Conservation (phyloP, 116 monocot species). For the Iris pallida region DNA sequence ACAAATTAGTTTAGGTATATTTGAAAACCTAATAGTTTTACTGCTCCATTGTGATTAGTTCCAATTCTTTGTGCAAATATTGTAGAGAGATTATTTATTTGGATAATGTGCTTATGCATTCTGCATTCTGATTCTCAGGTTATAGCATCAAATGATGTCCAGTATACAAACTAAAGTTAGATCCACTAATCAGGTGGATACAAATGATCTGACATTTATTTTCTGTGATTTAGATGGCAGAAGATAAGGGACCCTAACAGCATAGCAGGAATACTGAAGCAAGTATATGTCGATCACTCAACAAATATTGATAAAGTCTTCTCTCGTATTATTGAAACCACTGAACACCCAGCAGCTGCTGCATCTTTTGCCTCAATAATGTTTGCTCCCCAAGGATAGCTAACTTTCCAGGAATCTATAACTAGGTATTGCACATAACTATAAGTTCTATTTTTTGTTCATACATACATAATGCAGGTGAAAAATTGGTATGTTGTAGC, state of each 20-base stretch:
- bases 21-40: not conserved
- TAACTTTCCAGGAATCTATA: constrained; percentile 71
- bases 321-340: constrained; percentile 62
- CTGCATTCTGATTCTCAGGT: too few species aligned
- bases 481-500: too few species aligned
- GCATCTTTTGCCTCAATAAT: constrained; percentile 92
- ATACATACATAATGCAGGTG: too few species aligned
- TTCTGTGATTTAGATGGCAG: constrained; percentile 44
- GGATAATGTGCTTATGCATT: too few species aligned
- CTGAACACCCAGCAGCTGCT: constrained; percentile 85
- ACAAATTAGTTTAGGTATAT: too few species aligned
- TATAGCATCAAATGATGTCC: too few species aligned
- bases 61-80: too few species aligned
- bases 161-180: too few species aligned
- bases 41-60: too few species aligned
- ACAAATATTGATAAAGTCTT: constrained; percentile 82
- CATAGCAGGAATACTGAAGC: constrained; percentile 65
- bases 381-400: constrained; percentile 65
- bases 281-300: constrained; percentile 86
- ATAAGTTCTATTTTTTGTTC: not conserved
- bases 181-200: too few species aligned
- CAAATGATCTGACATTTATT: constrained; percentile 4
- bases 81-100: too few species aligned
- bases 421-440: constrained; percentile 27
- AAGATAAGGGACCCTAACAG: constrained; percentile 61